Evolutionary conservation across 2,329 filamentous ascomycete species (phyloP).

Genomic region (Fusarium solani-melongenae): DNA sequence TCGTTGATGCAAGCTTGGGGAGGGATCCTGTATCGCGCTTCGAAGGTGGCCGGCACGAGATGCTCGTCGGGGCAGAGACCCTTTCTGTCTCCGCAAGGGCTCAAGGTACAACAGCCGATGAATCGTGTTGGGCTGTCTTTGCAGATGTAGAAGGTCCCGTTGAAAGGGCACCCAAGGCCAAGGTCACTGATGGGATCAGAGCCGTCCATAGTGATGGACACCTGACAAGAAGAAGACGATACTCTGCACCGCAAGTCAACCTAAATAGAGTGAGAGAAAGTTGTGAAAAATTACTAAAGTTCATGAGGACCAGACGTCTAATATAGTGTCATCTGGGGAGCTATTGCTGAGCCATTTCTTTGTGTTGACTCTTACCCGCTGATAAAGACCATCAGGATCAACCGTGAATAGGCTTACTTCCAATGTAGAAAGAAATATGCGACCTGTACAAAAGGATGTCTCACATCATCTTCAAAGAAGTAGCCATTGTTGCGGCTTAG

Average conservation of each 20-base stretch:
- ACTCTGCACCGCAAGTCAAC: not conserved
- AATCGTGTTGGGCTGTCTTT: conserved; percentile 46
- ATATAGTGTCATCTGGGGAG: not conserved
- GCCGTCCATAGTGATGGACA: conserved; percentile 11
- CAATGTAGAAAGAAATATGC: not conserved
- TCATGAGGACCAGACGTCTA: not conserved
- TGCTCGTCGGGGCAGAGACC: conserved; percentile 31
- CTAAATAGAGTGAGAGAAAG: fast-evolving
- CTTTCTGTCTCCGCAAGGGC: conserved; percentile 45
- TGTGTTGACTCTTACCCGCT: not conserved
- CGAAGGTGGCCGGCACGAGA: conserved; percentile 45
- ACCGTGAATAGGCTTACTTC: too few species aligned
- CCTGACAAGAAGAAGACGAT: not conserved
- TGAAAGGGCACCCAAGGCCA: conserved; percentile 46
- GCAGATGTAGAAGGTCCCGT: conserved; percentile 53
- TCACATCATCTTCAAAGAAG: not conserved
- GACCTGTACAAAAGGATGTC: not conserved
- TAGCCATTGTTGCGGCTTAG: not conserved
- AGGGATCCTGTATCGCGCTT: conserved; percentile 37
- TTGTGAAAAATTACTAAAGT: fast-evolving
- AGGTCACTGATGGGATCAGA: conserved; percentile 24
- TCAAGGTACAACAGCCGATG: conserved; percentile 53
- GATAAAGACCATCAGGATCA: not conserved
- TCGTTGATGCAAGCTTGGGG: conserved; percentile 47
- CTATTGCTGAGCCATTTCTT: not conserved